Conservation (phyloP, 140 eudicot genomes). For the Erigeron philadelphicus region DNA sequence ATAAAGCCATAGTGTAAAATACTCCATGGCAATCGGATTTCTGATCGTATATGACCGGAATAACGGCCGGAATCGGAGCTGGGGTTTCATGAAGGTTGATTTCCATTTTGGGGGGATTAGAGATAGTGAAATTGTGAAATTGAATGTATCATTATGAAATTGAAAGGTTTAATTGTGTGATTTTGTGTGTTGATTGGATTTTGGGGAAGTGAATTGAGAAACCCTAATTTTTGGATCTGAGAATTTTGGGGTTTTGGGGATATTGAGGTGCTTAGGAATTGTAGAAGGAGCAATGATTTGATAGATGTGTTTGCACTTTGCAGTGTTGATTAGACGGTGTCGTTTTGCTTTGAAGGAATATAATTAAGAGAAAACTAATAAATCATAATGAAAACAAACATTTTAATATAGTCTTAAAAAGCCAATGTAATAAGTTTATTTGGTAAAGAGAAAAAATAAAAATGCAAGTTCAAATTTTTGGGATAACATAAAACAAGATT, state of each 20-base stretch:
- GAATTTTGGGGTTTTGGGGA: background rate
- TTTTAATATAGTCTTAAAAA: too few species aligned
- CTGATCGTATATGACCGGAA: background rate
- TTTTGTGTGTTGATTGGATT: slow-evolving; percentile 9
- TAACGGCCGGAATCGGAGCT: slow-evolving; percentile 19
- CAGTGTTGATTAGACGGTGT: too few species aligned
- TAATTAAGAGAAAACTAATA: too few species aligned
- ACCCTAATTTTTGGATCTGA: slow-evolving; percentile 27
- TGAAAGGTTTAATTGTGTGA: background rate
- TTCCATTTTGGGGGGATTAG: slow-evolving; percentile 21
- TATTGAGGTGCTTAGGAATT: background rate
- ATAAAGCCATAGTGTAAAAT: slow-evolving; percentile 48
- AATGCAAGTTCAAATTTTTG: too few species aligned
- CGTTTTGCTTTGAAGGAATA: too few species aligned
- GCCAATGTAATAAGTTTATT: too few species aligned
- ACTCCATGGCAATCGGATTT: slow-evolving; percentile 50
- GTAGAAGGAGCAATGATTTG: background rate
- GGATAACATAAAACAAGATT: too few species aligned
- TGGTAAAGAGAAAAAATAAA: too few species aligned
- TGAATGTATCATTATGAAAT: slow-evolving; percentile 18
- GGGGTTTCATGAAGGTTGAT: background rate
- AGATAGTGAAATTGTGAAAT: background rate
- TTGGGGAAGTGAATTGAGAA: slow-evolving; percentile 7
- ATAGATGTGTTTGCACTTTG: too few species aligned
- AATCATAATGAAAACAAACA: too few species aligned